A percentile compares a stretch with the other conserved stretches of the same genome.
phyloP scores from a whole-genome alignment of 331 rosid genomes.

The Rosa hybrid region DNA sequence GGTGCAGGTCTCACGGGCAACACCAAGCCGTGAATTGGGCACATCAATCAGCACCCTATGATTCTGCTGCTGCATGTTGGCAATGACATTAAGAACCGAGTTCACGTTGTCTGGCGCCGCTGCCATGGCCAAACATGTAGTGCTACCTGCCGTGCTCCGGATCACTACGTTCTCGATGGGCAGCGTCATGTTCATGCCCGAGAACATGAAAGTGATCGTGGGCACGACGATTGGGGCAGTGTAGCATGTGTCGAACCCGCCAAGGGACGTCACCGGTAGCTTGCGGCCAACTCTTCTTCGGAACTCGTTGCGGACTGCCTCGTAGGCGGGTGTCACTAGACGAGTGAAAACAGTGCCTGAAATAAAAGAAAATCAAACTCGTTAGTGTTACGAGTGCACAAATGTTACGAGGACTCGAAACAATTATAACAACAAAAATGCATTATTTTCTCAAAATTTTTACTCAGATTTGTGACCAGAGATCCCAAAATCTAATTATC shows the following conservation, averaged over 20 bases:
- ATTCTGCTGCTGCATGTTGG: conserved; percentile 94
- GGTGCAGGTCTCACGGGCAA: conserved; percentile 82
- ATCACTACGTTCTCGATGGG: conserved; percentile 73
- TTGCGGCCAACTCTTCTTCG: conserved; percentile 49
- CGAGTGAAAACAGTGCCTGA: conserved; percentile 89
- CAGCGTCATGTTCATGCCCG: conserved; percentile 83
- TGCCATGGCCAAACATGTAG: conserved; percentile 82
- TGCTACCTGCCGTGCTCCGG: conserved; percentile 70
- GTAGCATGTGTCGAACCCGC: conserved; percentile 98
- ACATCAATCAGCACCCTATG: conserved; percentile 78
- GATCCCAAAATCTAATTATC: too few species aligned
- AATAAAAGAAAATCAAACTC: background rate
- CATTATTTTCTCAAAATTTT: background rate
- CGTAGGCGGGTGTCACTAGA: conserved; percentile 71
- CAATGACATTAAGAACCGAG: conserved; percentile 89
- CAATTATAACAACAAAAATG: background rate
- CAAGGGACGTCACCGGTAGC: conserved; percentile 46
- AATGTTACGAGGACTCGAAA: background rate
- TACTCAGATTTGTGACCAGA: background rate
- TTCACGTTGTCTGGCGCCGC: conserved; percentile 80
- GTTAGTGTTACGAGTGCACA: background rate
- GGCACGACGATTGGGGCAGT: conserved; percentile 58
- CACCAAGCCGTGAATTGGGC: conserved; percentile 84
- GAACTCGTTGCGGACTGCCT: conserved; percentile 72
- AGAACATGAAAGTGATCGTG: conserved; percentile 69